Conservation (phyloP, 2,329 filamentous ascomycete genomes). For the Penicillium sp. region DNA sequence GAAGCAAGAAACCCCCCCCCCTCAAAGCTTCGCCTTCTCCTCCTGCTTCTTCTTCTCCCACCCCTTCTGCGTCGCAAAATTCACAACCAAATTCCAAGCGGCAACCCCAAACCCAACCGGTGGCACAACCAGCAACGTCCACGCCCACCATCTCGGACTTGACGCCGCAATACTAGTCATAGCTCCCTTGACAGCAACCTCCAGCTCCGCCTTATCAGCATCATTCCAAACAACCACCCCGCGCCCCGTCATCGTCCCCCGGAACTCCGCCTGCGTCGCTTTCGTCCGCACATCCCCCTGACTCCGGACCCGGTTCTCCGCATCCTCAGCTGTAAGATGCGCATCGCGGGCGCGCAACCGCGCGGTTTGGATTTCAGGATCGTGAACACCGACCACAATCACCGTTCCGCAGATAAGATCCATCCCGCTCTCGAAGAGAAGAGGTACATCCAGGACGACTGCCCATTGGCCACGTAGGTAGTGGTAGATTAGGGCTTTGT, state of each 20-base stretch:
- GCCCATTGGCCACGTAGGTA: slow-evolving; percentile 81
- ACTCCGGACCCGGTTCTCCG: slow-evolving; percentile 78
- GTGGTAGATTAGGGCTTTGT: slow-evolving; percentile 66
- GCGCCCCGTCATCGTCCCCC: slow-evolving; percentile 54
- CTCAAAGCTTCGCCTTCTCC: slow-evolving; percentile 58
- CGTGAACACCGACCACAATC: slow-evolving; percentile 79
- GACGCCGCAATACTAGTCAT: slow-evolving; percentile 61
- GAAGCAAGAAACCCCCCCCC: neutral
- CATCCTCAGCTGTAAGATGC: slow-evolving; percentile 81
- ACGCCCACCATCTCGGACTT: slow-evolving; percentile 84
- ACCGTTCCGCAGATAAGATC: slow-evolving; percentile 83
- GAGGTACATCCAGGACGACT: slow-evolving; percentile 85
- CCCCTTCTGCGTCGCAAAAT: slow-evolving; percentile 65
- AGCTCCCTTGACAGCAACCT: slow-evolving; percentile 63
- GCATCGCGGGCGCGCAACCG: slow-evolving; percentile 72
- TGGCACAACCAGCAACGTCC: slow-evolving; percentile 66
- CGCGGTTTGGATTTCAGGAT: slow-evolving; percentile 78
- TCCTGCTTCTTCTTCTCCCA: slow-evolving; percentile 65
- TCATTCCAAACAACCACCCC: slow-evolving; percentile 94
- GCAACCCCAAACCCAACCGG: slow-evolving; percentile 70
- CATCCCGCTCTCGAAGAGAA: slow-evolving; percentile 85
- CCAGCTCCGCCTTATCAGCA: slow-evolving; percentile 67
- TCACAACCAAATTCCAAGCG: slow-evolving; percentile 70
- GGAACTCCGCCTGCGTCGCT: slow-evolving; percentile 69
- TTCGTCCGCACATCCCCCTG: slow-evolving; percentile 86